phyloP scores from a whole-genome alignment of 164 flowering plant genomes.

The Aristolochia fimbriata region DNA sequence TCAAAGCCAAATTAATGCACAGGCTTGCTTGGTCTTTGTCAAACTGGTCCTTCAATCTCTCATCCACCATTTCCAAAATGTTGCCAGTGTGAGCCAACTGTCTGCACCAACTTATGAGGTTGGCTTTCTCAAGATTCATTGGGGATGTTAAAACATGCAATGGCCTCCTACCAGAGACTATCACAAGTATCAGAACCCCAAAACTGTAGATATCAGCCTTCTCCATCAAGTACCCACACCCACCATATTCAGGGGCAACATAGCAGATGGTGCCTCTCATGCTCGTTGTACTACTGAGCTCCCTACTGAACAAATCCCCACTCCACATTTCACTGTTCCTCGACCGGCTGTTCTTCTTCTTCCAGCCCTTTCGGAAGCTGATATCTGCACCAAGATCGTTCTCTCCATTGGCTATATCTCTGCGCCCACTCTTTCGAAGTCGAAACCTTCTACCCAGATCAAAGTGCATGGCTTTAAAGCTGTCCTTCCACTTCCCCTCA shows the following conservation, averaged over 20 bases:
- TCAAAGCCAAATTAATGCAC: slow-evolving; percentile 76
- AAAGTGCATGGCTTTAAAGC: slow-evolving; percentile 43
- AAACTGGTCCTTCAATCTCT: slow-evolving; percentile 48
- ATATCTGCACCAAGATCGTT: slow-evolving; percentile 41
- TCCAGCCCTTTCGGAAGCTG: slow-evolving; percentile 74
- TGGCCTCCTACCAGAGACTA: slow-evolving; percentile 91
- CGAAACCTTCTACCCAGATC: slow-evolving; percentile 31
- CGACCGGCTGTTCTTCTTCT: slow-evolving; percentile 42
- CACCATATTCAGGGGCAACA: slow-evolving; percentile 92
- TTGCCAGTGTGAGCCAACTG: slow-evolving; percentile 72
- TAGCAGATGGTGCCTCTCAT: slow-evolving; percentile 98
- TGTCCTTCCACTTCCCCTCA: slow-evolving; percentile 39
- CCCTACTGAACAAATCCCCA: slow-evolving; percentile 89
- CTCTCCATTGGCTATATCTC: slow-evolving; percentile 16
- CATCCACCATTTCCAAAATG: slow-evolving; percentile 74
- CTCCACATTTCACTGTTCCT: slow-evolving; percentile 79
- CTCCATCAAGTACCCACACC: slow-evolving; percentile 81
- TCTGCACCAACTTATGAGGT: slow-evolving; percentile 87
- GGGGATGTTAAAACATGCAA: slow-evolving; percentile 85
- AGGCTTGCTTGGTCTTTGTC: slow-evolving; percentile 58
- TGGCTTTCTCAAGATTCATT: slow-evolving; percentile 94
- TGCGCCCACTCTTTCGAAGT: slow-evolving; percentile 22
- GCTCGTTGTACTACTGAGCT: slow-evolving; percentile 97
- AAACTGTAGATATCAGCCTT: slow-evolving; percentile 91
- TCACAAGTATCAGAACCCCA: slow-evolving; percentile 85